phyloP scores from a whole-genome alignment of 345 rosid species.

The Aquilaria yunnanensis region DNA sequence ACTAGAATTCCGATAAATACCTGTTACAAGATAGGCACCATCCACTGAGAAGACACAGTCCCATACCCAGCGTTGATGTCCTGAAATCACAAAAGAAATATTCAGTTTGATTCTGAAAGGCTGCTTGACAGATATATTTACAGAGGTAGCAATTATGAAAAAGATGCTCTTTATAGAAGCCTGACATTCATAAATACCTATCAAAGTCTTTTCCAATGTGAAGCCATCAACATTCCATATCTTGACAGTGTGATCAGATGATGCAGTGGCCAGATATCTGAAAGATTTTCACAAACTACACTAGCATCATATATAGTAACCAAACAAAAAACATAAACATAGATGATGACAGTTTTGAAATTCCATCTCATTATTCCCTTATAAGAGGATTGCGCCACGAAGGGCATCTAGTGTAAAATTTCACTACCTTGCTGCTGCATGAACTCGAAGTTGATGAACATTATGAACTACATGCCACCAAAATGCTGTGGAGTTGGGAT shows the following conservation, averaged over 20 bases:
- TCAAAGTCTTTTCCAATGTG: constrained; percentile 78
- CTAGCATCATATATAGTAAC: neutral
- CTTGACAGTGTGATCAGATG: constrained; percentile 89
- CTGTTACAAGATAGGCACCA: constrained; percentile 93
- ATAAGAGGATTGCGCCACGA: too few species aligned
- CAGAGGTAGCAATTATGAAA: too few species aligned
- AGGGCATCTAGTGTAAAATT: too few species aligned
- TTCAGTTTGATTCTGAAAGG: neutral
- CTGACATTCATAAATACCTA: constrained; percentile 30
- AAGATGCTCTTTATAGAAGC: too few species aligned
- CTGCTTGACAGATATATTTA: too few species aligned
- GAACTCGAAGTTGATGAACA: too few species aligned
- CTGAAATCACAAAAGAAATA: constrained; percentile 27
- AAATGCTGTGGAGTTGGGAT: too few species aligned
- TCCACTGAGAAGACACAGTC: constrained; percentile 98
- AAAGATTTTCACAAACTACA: constrained; percentile 7
- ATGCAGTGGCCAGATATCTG: constrained; percentile 96
- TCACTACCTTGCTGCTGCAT: too few species aligned
- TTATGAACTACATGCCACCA: too few species aligned
- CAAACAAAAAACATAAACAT: neutral
- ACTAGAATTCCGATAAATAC: constrained; percentile 19
- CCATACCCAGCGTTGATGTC: constrained; percentile 98
- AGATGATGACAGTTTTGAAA: too few species aligned
- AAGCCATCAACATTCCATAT: constrained; percentile 97
- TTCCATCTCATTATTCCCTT: too few species aligned